Conservation (phyloP, 805 yeast genomes). For the Wickerhamiella brachini region DNA sequence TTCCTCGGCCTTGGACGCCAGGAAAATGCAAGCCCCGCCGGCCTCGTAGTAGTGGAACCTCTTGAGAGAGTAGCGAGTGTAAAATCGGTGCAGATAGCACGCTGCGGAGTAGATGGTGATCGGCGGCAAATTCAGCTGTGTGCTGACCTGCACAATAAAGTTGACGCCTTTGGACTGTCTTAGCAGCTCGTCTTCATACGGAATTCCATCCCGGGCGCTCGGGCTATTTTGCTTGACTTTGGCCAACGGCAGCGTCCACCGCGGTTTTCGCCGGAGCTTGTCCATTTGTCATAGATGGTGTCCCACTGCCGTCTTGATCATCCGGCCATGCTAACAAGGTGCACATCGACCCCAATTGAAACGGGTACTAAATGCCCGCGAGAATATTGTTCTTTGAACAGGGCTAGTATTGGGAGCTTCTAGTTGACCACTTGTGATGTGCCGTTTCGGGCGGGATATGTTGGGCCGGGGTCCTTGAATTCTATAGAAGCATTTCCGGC, state of each 20-base stretch:
- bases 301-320: too few species aligned
- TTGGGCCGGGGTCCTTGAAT: too few species aligned
- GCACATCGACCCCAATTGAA: too few species aligned
- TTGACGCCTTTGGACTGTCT: slow-evolving; percentile 36
- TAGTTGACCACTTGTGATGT: too few species aligned
- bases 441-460: too few species aligned
- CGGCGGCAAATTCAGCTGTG: slow-evolving; percentile 33
- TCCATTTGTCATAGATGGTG: slow-evolving; percentile 16
- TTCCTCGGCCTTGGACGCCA: slow-evolving; percentile 43
- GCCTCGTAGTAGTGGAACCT: slow-evolving; percentile 36
- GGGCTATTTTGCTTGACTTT: slow-evolving; percentile 17
- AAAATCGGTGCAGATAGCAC: slow-evolving; percentile 37
- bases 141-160: slow-evolving; percentile 33
- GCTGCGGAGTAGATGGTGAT: slow-evolving; percentile 37
- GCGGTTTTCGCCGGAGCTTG: slow-evolving; percentile 13
- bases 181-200: slow-evolving; percentile 28
- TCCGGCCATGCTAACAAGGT: too few species aligned
- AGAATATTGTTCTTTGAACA: too few species aligned
- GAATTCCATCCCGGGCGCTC: slow-evolving; percentile 22
- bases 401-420: too few species aligned
- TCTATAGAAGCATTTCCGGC: too few species aligned
- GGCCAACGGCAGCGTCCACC: slow-evolving; percentile 18
- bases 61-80: slow-evolving; percentile 32
- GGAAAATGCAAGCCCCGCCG: slow-evolving; percentile 37
- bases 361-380: too few species aligned